phyloP scores from a whole-genome alignment of 805 yeast genomes.

The Hyphopichia homilentoma region DNA sequence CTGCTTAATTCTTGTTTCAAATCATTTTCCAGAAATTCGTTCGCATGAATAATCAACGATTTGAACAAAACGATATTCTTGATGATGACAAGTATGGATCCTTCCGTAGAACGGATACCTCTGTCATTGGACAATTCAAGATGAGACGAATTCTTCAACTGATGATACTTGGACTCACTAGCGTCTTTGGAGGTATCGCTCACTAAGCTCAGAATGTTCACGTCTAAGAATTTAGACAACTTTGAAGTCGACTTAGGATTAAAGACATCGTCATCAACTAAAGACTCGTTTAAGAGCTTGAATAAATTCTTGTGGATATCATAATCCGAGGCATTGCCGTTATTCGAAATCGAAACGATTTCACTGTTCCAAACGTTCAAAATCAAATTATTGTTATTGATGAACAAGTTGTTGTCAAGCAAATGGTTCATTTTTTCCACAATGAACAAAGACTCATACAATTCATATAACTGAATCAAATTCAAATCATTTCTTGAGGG shows the following conservation, averaged over 20 bases:
- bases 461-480: conserved; percentile 23
- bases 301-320: conserved; percentile 4
- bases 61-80: conserved; percentile 10
- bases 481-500: conserved; percentile 17
- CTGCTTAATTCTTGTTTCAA: conserved; percentile 3
- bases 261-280: conserved; percentile 5
- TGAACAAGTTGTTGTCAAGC: conserved; percentile 11
- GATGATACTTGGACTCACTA: neutral
- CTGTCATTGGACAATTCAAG: neutral
- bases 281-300: conserved; percentile 4
- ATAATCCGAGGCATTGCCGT: conserved; percentile 1
- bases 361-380: conserved; percentile 12
- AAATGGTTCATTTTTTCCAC: conserved; percentile 23
- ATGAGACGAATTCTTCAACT: neutral
- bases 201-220: neutral
- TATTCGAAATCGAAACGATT: conserved; percentile 1
- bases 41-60: conserved; percentile 8
- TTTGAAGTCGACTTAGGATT: conserved; percentile 5
- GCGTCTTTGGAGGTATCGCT: neutral
- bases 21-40: neutral
- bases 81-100: conserved; percentile 2
- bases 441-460: conserved; percentile 26
- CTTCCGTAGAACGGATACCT: neutral
- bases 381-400: conserved; percentile 13
- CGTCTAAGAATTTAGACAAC: conserved; percentile 1